phyloP scores from a whole-genome alignment of 805 yeast genomes.

The Yarrowia keelungensis region DNA sequence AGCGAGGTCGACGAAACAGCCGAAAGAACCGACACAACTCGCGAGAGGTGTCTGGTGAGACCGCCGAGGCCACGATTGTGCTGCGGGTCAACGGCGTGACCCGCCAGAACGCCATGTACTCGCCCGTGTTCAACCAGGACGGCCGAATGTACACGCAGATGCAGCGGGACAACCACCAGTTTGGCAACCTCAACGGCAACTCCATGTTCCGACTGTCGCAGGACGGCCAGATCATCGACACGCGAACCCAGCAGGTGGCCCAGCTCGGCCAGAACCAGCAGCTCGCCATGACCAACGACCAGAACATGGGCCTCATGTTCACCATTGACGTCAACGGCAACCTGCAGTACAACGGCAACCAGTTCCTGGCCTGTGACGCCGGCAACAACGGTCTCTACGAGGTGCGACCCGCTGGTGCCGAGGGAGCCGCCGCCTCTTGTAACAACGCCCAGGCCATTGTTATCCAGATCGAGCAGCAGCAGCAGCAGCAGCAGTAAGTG shows the following conservation, averaged over 20 bases:
- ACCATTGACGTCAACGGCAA: background rate
- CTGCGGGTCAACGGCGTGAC: conserved; percentile 20
- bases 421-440: conserved; percentile 27
- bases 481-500: background rate
- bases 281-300: conserved; percentile 13
- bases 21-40: conserved; percentile 2
- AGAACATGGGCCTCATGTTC: conserved; percentile 21
- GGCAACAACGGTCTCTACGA: conserved; percentile 18
- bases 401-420: conserved; percentile 24
- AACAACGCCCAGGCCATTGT: conserved; percentile 20
- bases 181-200: background rate
- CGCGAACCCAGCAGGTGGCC: conserved; percentile 4
- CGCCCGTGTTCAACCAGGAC: conserved; percentile 24
- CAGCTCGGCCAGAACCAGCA: conserved; percentile 30
- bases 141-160: conserved; percentile 26
- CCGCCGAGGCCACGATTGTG: background rate
- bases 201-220: conserved; percentile 5
- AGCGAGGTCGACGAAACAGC: conserved; percentile 14
- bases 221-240: conserved; percentile 21
- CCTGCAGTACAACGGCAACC: conserved; percentile 30
- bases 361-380: conserved; percentile 18
- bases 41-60: background rate
- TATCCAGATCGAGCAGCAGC: conserved; percentile 9
- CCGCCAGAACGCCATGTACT: conserved; percentile 10
- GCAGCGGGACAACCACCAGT: conserved; percentile 12